These are phyloP conservation scores for Malassezia slooffiae DNA, from an alignment of 1,284 basidiomycete species.

Conservation along the genomic window DNA sequence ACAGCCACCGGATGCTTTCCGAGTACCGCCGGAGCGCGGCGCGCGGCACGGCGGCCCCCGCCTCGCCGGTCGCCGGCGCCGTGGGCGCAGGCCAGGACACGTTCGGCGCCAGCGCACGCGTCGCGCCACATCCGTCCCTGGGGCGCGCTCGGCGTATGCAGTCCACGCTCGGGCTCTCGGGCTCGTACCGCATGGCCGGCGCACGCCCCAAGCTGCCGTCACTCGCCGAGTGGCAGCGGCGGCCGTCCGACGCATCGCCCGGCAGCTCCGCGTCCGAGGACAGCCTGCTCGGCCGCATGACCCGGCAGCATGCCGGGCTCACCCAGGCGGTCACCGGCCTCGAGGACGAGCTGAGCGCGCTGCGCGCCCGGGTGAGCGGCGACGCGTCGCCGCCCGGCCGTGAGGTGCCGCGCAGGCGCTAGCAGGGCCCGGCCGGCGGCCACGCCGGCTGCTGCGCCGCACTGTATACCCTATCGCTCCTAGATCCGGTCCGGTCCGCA, in stretches of 20 bases:
- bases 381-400: too few relatives aligned
- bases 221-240: too few relatives aligned
- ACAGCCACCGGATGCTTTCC: slow-evolving; percentile 36
- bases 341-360: slow-evolving; percentile 7
- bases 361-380: slow-evolving; percentile 9
- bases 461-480: too few relatives aligned
- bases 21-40: slow-evolving; percentile 30
- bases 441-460: too few relatives aligned
- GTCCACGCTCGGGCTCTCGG: slow-evolving; percentile 11
- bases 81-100: too few relatives aligned
- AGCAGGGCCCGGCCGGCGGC: too few relatives aligned
- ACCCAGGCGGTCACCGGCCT: slow-evolving; percentile 3
- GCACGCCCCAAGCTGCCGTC: too few relatives aligned
- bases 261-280: not conserved
- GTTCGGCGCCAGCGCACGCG: slow-evolving; percentile 10
- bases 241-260: not conserved
- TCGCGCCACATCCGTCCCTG: too few relatives aligned
- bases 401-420: too few relatives aligned
- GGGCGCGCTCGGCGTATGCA: slow-evolving; percentile 13
- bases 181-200: slow-evolving; percentile 8
- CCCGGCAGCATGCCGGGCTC: slow-evolving; percentile 3
- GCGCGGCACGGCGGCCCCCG: slow-evolving; percentile 9
- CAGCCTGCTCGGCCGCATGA: slow-evolving; percentile 3
- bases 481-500: too few relatives aligned
- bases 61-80: too few relatives aligned